A percentile compares a stretch with the other conserved stretches of the same genome.
phyloP scores from a whole-genome alignment of 345 rosid species.

The Ricinus communis region DNA sequence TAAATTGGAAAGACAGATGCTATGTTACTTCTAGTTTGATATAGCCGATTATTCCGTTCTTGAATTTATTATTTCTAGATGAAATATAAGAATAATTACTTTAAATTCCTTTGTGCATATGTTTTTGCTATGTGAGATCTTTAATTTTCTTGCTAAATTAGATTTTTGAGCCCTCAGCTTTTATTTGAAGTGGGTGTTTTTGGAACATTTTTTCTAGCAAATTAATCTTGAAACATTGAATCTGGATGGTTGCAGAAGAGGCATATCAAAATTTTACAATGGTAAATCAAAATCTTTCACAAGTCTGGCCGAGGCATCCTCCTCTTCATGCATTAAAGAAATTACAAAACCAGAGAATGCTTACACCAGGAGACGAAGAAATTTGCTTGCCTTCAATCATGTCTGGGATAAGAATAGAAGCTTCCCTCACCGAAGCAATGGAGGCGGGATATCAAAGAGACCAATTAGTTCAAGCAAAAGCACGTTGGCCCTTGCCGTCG shows the following conservation, averaged over 20 bases:
- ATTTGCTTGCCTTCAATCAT: constrained; percentile 56
- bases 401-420: constrained; percentile 58
- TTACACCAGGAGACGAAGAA: constrained; percentile 51
- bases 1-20: no score
- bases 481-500: constrained; percentile 67
- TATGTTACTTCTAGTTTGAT: no score
- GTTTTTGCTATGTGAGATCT: no score
- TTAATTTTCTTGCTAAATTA: no score
- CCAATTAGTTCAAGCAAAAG: constrained; percentile 60
- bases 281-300: constrained; percentile 89
- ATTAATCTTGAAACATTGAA: neutral
- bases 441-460: constrained; percentile 61
- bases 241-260: constrained; percentile 50
- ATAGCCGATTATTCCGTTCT: no score
- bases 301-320: constrained; percentile 47
- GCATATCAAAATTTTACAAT: constrained; percentile 72
- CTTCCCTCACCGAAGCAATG: constrained; percentile 27
- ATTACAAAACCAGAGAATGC: constrained; percentile 76
- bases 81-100: no score
- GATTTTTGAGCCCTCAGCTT: no score
- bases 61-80: no score
- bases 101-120: no score
- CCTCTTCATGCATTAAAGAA: constrained; percentile 54
- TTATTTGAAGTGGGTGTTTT: no score
- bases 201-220: no score